These are phyloP conservation scores for Coemansia reversa DNA, from an alignment of 192 early-diverging fungal genomes.

Conservation along the genomic window DNA sequence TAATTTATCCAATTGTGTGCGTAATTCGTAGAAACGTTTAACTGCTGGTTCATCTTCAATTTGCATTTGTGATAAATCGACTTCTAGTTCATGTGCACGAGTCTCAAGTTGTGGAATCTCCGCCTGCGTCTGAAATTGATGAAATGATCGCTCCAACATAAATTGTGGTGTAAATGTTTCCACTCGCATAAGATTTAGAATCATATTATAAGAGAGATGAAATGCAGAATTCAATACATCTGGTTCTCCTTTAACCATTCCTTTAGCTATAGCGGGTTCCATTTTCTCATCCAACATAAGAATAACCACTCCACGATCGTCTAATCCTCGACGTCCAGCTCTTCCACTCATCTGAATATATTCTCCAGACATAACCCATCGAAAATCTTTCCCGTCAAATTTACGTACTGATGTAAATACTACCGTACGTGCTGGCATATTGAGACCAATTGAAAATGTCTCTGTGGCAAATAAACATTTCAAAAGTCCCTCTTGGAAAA, in stretches of 20 bases:
- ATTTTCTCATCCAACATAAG: constrained; percentile 96
- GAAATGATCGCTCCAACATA: constrained; percentile 89
- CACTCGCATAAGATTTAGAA: constrained; percentile 90
- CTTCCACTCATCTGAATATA: constrained; percentile 99
- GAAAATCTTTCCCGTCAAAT: constrained; percentile 84
- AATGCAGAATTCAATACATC: constrained; percentile 92
- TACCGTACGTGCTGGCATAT: constrained; percentile 99
- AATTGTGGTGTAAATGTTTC: constrained; percentile 91
- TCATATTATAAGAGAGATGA: constrained; percentile 96
- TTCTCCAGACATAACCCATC: constrained; percentile 89
- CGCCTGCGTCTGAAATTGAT: constrained; percentile 87
- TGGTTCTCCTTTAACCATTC: constrained; percentile 86
- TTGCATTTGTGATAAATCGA: constrained; percentile 43
- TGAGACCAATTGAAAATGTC: constrained; percentile 97
- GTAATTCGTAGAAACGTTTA: constrained; percentile 73
- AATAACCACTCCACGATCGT: constrained; percentile 96
- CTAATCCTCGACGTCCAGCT: constrained; percentile 93
- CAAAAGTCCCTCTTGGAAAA: constrained; percentile 95
- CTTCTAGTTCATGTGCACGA: constrained; percentile 44
- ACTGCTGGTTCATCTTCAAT: constrained; percentile 74
- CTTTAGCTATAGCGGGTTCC: constrained; percentile 86
- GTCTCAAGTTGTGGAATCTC: constrained; percentile 74
- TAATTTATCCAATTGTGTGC: constrained; percentile 66
- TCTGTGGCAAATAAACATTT: constrained; percentile 99
- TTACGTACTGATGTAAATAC: constrained; percentile 93